Conservation (phyloP, 305 asterid species). For the Withania somnifera region DNA sequence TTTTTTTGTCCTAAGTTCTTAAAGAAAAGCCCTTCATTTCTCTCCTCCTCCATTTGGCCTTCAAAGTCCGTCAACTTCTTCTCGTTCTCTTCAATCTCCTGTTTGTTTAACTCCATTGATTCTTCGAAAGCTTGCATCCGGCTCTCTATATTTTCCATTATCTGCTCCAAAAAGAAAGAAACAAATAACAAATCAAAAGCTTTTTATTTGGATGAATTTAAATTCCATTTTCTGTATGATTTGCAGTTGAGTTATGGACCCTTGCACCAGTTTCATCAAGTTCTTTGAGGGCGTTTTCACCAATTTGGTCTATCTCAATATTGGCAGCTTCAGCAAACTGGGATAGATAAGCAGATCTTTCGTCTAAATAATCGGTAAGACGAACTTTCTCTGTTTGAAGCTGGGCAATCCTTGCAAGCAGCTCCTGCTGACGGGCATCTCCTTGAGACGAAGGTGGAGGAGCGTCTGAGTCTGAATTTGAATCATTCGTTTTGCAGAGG, state of each 20-base stretch:
- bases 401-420: conserved; percentile 72
- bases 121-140: conserved; percentile 87
- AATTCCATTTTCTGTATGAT: neutral
- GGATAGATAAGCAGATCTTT: conserved; percentile 59
- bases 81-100: conserved; percentile 65
- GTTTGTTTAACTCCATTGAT: conserved; percentile 49
- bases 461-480: conserved; percentile 24
- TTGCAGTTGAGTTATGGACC: conserved; percentile 22
- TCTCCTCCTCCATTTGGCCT: conserved; percentile 44
- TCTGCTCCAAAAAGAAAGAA: conserved; percentile 44
- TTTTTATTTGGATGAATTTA: neutral
- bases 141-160: conserved; percentile 73
- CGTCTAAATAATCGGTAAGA: conserved; percentile 75
- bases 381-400: conserved; percentile 84
- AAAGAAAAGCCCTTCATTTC: conserved; percentile 80
- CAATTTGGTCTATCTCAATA: conserved; percentile 74
- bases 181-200: conserved; percentile 8
- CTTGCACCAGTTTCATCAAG: conserved; percentile 78
- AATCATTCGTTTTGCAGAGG: conserved; percentile 34
- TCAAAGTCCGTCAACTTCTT: conserved; percentile 46
- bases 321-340: conserved; percentile 92
- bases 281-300: conserved; percentile 77
- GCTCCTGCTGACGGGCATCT: conserved; percentile 59
- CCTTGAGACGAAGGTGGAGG: conserved; percentile 40
- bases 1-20: conserved; percentile 45